Evolutionary conservation across 2,329 filamentous ascomycete species (phyloP).

Genomic region (Dendryphion nanum): DNA sequence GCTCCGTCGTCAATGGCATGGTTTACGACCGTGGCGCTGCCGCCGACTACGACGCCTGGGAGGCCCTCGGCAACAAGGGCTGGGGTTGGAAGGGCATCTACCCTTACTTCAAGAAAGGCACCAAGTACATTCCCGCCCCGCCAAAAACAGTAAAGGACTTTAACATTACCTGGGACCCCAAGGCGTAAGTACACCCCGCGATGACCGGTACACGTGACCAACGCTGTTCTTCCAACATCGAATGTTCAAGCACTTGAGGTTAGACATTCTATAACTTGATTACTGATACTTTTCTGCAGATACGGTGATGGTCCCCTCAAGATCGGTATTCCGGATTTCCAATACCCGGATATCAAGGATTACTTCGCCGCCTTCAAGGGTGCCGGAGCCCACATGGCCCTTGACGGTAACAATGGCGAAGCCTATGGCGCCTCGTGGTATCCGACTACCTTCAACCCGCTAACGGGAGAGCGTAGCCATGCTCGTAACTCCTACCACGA

Average conservation of each 20-base stretch:
- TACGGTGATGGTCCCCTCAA: conserved; percentile 28
- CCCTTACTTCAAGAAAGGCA: conserved; percentile 13
- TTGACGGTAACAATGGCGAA: conserved; percentile 24
- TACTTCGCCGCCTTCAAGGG: conserved; percentile 23
- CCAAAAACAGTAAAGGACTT: conserved; percentile 9
- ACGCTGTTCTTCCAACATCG: background rate
- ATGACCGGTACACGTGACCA: background rate
- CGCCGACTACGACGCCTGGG: conserved; percentile 2
- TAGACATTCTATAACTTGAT: background rate
- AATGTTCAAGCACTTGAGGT: no score
- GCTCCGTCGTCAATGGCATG: conserved; percentile 2
- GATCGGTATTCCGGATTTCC: conserved; percentile 24
- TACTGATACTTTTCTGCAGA: conserved; percentile 4
- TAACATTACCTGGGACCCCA: conserved; percentile 22
- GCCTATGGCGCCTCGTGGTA: conserved; percentile 37
- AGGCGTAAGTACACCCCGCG: conserved; percentile 11
- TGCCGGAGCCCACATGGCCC: conserved; percentile 16
- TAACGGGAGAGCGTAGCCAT: conserved; percentile 28
- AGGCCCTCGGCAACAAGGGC: conserved; percentile 1
- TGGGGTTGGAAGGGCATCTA: conserved; percentile 2
- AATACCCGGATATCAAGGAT: conserved; percentile 24
- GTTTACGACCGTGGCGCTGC: conserved; percentile 2
- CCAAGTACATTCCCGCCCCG: conserved; percentile 22
- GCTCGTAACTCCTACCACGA: conserved; percentile 33
- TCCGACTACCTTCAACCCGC: conserved; percentile 34